phyloP scores from a whole-genome alignment of 345 rosid genomes.

The Cardamine resedifolia region DNA sequence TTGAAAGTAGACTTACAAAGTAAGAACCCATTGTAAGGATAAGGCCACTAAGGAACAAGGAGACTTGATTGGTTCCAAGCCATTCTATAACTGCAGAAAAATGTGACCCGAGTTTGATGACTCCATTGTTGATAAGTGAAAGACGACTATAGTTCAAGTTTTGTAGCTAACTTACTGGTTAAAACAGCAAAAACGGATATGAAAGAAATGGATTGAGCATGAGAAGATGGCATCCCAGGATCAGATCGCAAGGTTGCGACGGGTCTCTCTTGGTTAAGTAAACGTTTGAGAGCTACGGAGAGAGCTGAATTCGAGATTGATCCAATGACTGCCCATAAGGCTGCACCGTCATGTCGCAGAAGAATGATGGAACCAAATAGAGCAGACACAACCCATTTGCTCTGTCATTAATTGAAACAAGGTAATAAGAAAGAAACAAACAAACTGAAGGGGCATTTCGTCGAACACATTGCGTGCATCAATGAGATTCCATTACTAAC shows the following conservation, averaged over 20 bases:
- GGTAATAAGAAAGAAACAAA: neutral
- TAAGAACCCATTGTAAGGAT: constrained; percentile 53
- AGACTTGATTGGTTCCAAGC: constrained; percentile 45
- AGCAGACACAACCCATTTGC: constrained; percentile 72
- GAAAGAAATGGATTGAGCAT: constrained; percentile 79
- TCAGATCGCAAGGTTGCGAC: constrained; percentile 53
- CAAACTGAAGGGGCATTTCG: constrained; percentile 1
- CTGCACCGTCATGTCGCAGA: constrained; percentile 64
- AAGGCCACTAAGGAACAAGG: constrained; percentile 40
- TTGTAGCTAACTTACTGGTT: constrained; percentile 44
- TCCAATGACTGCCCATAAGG: constrained; percentile 69
- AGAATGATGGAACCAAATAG: constrained; percentile 52
- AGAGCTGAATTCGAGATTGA: constrained; percentile 51
- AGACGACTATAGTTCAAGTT: neutral
- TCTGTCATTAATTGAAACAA: constrained; percentile 46
- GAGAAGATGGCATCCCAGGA: constrained; percentile 96
- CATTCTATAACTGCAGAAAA: constrained; percentile 50
- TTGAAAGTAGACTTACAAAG: constrained; percentile 46
- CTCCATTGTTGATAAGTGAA: neutral
- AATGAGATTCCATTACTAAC: constrained; percentile 41
- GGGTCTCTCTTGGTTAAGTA: constrained; percentile 77
- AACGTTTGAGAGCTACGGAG: constrained; percentile 51
- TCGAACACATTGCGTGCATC: constrained; percentile 22
- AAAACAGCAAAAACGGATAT: constrained; percentile 45
- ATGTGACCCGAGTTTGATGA: neutral